Base-by-base conservation (phyloP, 352 stramenopile species). In the Phytophthora foliorum region DNA sequence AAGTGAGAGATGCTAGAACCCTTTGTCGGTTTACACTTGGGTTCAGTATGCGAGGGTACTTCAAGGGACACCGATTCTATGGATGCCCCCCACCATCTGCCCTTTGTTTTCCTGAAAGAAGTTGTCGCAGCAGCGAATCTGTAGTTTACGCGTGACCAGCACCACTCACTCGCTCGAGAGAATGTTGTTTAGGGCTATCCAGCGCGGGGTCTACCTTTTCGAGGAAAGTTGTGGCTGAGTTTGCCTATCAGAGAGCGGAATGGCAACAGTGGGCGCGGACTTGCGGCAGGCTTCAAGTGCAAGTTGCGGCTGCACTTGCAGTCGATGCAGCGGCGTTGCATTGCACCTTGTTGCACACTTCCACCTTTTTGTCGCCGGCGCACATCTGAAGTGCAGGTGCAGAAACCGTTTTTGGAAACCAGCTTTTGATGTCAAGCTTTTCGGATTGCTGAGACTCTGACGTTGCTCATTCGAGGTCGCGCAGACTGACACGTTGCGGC, bases 41-140 rank as follows among this genome's bases (percentile, higher is more conserved):
- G 42, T 71, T 70, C 59, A 74, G 45, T 67, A 62, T 62, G 49
- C 25, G 19, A 48, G 51, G n/a, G 46, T 65, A 75, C 67, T 75
- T 75, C 61, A 75, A 71, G 32, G 36, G 42, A n/a, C 49, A 57
- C 51, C n/a, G 44, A 31, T 70, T 70, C 38, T 68, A 68, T 63
- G 51, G 46, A 60, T 51, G 7, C 1, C 6, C 1, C 6, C n/a
- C 42, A 57, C 57, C 57, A 72, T 67, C 50, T 68, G 62, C 58
- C 39, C 3, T 45, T 27, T 42, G 27, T 27, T 60, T 61, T 67
- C 56, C 22, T 45, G 38, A 29, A 50, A 16, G 9, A 19, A 21
- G 38, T 65, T 72, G 57, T 73, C 56, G 13, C 29, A 34, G 63
- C 63, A 71, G 63, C 14, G 63, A 58, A 59, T 58, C 41, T 62